Evolutionary conservation across 495 filamentous ascomycete genomes (phyloP), one percentile per base, ranked within the genome.

Genomic region (Hypoxylon lenormandii): DNA sequence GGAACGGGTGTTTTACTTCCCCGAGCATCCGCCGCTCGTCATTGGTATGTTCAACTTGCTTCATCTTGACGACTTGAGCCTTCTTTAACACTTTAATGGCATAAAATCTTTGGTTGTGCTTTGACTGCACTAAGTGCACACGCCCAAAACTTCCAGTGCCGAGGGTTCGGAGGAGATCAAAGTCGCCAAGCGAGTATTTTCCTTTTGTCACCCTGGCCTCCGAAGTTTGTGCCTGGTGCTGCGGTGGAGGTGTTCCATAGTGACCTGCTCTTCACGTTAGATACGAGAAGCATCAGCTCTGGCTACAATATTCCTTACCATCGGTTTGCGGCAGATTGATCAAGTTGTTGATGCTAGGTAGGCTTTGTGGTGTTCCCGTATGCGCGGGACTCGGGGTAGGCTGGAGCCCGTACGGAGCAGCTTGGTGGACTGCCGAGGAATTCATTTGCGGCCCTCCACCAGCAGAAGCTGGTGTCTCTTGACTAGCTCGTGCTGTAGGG

Each of bases 31-130:
- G 87, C 62, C 95, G 86, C 83, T 98, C 95, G 77, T 98, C 95
- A 76, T 98, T 98, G 59, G 95, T 98, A 79, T 98, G 95, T 76
- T 98, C 96, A 48, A 98, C 91, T 78, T 98, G 96, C 83, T 98
- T 98, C 95, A 98, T 98, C 84, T 96, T 98, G 68, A 98, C 93
- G 42, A 98, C 95, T 79, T 98, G 96, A 51, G 88, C 90, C 85
- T 98, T 98, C 80, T 98, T 98, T 79, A 98, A 79, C 42, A 98
- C 96, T 79, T 98, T 98, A 77, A 98, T 88, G 12, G 95, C 95
- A 81, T 98, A 98, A 84, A 93, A 98, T 47, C 95, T 89, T 79
- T 94, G 89, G 79, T 98, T 98, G 80, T 98, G 96, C 72, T 90
- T 93, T 23, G 93, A 97, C 79, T 98, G 94, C 48, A 98, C 95